Evolutionary conservation across 1,284 basidiomycete genomes (phyloP), one percentile per base, ranked within the genome.

Genomic region (Phlebopus sp.): DNA sequence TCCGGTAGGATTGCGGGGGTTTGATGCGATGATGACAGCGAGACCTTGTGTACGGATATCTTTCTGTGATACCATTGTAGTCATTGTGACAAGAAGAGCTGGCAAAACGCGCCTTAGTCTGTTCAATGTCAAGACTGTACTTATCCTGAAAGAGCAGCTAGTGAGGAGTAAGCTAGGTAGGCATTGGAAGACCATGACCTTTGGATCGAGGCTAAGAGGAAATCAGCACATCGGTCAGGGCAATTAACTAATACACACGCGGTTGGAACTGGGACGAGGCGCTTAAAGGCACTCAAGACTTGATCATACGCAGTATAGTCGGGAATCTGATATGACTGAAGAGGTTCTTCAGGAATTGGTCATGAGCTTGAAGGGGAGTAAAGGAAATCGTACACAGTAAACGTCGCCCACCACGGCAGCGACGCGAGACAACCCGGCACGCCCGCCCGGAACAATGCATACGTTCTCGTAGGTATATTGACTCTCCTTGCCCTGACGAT

Each of bases 1-100:
- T 9, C 94, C 93, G 1, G 94, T 97, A 1, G 94, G 92, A 62
- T 95, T 95, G 49, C 92, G 82, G 11, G 92, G 92, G 68, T 97
- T 97, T 15, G 89, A 92, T 1, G 91, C 86, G 46, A 97, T 77
- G 50, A 97, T 79, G 36, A 95, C 92, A 13, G 87, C 83, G 18
- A 97, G 73, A 29, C 90, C 93, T 69, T 92, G 88, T 3, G 76
- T 84, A 38, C 72, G 73, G 49, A 92, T 89, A 56, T 92, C 90
- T 71, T 74, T 84, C 81, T 88, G 29, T 25, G 14, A n/a, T 4
- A 10, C 38, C 47, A 17, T 49, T 32, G 49, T 35, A 59, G 46
- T 43, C 17, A 19, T 44, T 31, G 37, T 19, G 25, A 37, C 27
- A 3, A 18, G 32, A 44, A 10, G 18, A 29, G 11, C 21, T 8